Base-by-base conservation (phyloP, 2,329 filamentous ascomycete genomes). In the Stenocarpella maydis region DNA sequence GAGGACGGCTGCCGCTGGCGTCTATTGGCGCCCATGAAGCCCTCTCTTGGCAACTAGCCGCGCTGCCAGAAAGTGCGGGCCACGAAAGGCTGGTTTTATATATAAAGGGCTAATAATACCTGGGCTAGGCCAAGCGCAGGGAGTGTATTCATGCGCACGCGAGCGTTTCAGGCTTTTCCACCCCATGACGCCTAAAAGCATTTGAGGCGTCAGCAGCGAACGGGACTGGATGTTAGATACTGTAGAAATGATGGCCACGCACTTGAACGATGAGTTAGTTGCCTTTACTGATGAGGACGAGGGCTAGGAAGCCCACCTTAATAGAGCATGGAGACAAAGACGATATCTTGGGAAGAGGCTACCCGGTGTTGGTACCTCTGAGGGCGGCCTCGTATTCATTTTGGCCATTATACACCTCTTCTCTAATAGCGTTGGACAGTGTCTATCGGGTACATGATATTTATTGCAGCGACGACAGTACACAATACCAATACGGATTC, bases 251-350 rank as follows among this genome's bases (percentile, higher is more conserved):
- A 67, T 53, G 64, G 58, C 50, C 60, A 69, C 61, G 53, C 63
- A 55, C 24, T 66, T 55, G 69, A n/a, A 71, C 60, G 54, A 71
- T 43, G 69, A 54, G 61, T 28, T 47, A 37, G 43, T 24, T 37
- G n/a, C n/a, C n/a, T n/a, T n/a, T n/a, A n/a, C n/a, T n/a, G 28
- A 55, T 58, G 49, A n/a, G 69, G 43, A 28, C 34, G 21, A 52
- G 37, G 45, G 66, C 66, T 64, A 66, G 45, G 50, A 60, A 71
- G 66, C 66, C 63, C 45, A 41, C 37, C 54, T 71, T 69, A 71
- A 71, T 71, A 71, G 66, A 71, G 53, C 60, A 64, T 60, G 66
- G 61, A 60, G 61, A 64, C 69, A 65, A 66, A 49, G 67, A 60
- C 39, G 37, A 49, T 47, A 50, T 37, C 47, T 31, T 12, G 17